Evolutionary conservation across 1,139 yeast species (phyloP).

Genomic region (Candida dubliniensis): DNA sequence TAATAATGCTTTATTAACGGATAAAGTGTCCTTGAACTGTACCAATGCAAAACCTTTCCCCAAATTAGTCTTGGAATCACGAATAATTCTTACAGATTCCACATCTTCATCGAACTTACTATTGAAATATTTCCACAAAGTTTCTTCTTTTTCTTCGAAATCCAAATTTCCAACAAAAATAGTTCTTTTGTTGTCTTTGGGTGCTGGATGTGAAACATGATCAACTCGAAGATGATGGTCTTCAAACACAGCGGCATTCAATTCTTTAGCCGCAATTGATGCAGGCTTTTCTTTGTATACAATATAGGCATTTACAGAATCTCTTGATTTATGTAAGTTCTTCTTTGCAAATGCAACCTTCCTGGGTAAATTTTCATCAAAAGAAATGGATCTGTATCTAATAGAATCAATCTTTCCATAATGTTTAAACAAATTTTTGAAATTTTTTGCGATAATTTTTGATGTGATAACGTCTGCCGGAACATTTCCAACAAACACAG

Average conservation of each 20-base stretch:
- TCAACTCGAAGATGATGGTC: constrained; percentile 86
- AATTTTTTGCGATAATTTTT: constrained; percentile 59
- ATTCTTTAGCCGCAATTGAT: constrained; percentile 49
- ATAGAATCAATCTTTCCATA: constrained; percentile 69
- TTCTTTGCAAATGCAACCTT: constrained; percentile 88
- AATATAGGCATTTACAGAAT: constrained; percentile 83
- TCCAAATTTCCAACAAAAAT: constrained; percentile 93
- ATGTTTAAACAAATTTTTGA: constrained; percentile 60
- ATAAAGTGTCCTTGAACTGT: constrained; percentile 79
- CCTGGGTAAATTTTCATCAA: constrained; percentile 84
- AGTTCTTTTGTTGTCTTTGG: constrained; percentile 79
- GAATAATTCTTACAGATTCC: constrained; percentile 84
- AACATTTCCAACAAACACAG: constrained; percentile 88
- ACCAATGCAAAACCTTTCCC: constrained; percentile 98
- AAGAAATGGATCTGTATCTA: constrained; percentile 90
- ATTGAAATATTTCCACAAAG: constrained; percentile 80
- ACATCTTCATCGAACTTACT: constrained; percentile 61
- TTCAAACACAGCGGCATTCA: constrained; percentile 70
- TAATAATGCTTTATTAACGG: constrained; percentile 80
- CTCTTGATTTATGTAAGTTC: constrained; percentile 73
- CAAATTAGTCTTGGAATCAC: constrained; percentile 90
- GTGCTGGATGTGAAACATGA: constrained; percentile 85
- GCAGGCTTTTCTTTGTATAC: constrained; percentile 61
- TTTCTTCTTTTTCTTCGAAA: constrained; percentile 89
- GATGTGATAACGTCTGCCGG: constrained; percentile 63